Conservation (phyloP, 495 filamentous ascomycete species). For the Neurospora sp. region DNA sequence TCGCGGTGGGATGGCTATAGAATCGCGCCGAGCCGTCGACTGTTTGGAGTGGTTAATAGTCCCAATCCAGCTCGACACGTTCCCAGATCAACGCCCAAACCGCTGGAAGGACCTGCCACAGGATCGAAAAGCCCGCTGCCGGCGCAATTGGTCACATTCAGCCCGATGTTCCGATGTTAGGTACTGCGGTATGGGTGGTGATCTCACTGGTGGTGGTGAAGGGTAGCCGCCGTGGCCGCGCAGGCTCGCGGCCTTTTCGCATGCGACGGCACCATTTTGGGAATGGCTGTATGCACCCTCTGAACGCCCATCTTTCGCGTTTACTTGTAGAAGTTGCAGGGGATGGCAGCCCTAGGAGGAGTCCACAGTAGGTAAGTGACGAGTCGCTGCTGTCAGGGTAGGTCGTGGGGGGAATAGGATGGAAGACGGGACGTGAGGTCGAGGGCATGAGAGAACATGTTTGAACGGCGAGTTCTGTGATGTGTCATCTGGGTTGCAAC, state of each 20-base stretch:
- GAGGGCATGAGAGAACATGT: neutral
- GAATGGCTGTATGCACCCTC: neutral
- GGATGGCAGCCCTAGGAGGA: neutral
- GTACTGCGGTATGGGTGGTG: neutral
- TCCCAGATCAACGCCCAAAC: neutral
- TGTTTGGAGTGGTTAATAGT: neutral
- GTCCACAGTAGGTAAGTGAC: neutral
- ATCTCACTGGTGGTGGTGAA: neutral
- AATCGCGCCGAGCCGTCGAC: neutral
- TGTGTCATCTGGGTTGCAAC: neutral
- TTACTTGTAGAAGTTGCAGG: neutral
- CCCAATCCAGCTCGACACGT: neutral
- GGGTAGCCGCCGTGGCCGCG: neutral
- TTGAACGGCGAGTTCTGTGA: neutral
- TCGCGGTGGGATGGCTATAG: neutral
- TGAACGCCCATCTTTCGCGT: neutral
- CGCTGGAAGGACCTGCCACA: neutral
- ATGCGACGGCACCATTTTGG: neutral
- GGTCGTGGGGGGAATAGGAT: neutral
- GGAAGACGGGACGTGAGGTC: neutral
- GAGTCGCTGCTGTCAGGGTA: neutral
- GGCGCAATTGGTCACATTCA: neutral
- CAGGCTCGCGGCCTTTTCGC: neutral
- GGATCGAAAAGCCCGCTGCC: neutral
- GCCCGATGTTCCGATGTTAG: neutral